Evolutionary conservation across 163 green algal species (phyloP).

Genomic region (Botryococcus braunii): DNA sequence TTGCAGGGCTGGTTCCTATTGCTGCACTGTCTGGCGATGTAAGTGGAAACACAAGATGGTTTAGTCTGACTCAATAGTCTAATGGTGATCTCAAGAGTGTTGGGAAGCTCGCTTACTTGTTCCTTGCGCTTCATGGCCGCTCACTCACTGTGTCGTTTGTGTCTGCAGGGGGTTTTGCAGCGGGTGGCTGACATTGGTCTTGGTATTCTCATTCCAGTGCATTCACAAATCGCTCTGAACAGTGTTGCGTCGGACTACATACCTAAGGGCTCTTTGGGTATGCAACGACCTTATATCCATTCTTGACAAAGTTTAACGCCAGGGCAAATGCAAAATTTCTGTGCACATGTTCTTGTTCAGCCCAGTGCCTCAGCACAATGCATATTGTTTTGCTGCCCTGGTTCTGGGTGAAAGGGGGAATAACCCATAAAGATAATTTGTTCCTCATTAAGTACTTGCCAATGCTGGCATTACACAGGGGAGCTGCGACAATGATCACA

Average conservation of each 20-base stretch:
- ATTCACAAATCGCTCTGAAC: conserved; percentile 69
- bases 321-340: too few species aligned
- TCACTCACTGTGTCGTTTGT: background rate
- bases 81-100: too few species aligned
- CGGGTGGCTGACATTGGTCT: conserved; percentile 40
- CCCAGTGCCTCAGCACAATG: background rate
- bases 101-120: background rate
- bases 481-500: too few species aligned
- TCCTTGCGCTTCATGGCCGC: background rate
- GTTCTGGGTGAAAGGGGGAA: too few species aligned
- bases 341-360: too few species aligned
- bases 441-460: too few species aligned
- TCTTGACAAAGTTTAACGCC: too few species aligned
- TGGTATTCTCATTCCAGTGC: conserved; percentile 51
- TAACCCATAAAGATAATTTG: too few species aligned
- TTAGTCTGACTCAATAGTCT: too few species aligned
- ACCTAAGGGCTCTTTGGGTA: conserved; percentile 32
- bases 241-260: conserved; percentile 65
- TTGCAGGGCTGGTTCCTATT: conserved; percentile 9
- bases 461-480: too few species aligned
- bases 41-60: too few species aligned
- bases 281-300: conserved; percentile 1
- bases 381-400: background rate
- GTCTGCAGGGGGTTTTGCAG: background rate
- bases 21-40: conserved; percentile 8